Evolutionary conservation across 352 stramenopile species (phyloP).

Genomic region (Phytophthora parvispora): DNA sequence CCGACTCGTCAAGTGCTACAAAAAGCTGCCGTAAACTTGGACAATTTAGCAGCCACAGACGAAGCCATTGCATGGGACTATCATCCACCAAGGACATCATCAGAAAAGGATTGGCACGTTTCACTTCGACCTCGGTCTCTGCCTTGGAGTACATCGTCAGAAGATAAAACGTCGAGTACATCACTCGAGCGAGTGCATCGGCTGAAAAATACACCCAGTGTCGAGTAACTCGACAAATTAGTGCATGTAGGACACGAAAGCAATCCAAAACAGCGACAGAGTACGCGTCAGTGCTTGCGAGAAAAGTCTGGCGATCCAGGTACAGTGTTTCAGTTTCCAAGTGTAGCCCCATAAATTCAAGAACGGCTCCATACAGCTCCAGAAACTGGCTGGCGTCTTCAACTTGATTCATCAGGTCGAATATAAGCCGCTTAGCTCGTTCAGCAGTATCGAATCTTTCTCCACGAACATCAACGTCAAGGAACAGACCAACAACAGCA

Average conservation of each 20-base stretch:
- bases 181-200: constrained; percentile 50
- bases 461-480: constrained; percentile 27
- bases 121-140: constrained; percentile 32
- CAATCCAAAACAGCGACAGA: constrained; percentile 40
- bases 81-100: constrained; percentile 46
- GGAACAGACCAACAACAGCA: constrained; percentile 43
- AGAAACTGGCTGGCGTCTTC: constrained; percentile 63
- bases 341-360: constrained; percentile 49
- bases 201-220: constrained; percentile 73
- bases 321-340: constrained; percentile 37
- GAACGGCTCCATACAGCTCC: constrained; percentile 57
- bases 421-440: constrained; percentile 42
- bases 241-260: constrained; percentile 49
- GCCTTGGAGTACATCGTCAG: constrained; percentile 48
- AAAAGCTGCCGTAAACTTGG: constrained; percentile 52
- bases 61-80: constrained; percentile 49
- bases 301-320: constrained; percentile 30
- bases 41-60: constrained; percentile 54
- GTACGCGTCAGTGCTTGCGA: constrained; percentile 2
- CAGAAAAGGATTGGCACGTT: constrained; percentile 29
- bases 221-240: constrained; percentile 41
- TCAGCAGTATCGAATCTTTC: constrained; percentile 9
- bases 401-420: constrained; percentile 48
- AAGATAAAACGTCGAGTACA: constrained; percentile 56
- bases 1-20: constrained; percentile 37